Evolutionary conservation across 2,329 filamentous ascomycete species (phyloP).

Genomic region (Aplosporella prunicola): DNA sequence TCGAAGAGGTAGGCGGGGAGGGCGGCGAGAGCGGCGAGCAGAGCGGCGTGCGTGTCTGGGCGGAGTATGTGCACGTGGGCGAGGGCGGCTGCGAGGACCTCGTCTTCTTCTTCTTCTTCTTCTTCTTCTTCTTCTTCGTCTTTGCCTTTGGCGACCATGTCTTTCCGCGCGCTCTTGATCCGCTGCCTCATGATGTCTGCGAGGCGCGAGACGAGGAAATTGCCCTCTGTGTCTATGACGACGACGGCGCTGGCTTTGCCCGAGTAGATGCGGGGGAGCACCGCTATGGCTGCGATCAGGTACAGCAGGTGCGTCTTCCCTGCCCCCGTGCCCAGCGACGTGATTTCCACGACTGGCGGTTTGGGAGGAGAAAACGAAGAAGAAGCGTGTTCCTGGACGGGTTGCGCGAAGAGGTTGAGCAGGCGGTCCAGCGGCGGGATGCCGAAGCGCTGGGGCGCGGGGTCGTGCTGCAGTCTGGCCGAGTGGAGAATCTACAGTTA

Average conservation of each 20-base stretch:
- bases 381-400: neutral
- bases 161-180: constrained; percentile 11
- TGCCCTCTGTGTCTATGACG: constrained; percentile 47
- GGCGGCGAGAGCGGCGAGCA: constrained; percentile 40
- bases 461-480: no score
- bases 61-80: constrained; percentile 50
- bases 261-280: constrained; percentile 36
- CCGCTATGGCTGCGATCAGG: constrained; percentile 41
- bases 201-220: constrained; percentile 44
- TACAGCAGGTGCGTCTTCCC: constrained; percentile 54
- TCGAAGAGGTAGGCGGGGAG: constrained; percentile 44
- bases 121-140: constrained; percentile 13
- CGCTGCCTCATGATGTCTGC: constrained; percentile 25
- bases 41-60: constrained; percentile 41
- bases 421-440: constrained; percentile 39
- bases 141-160: constrained; percentile 8
- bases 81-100: constrained; percentile 33
- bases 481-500: no score
- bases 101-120: constrained; percentile 12
- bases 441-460: constrained; percentile 25
- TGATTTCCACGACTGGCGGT: constrained; percentile 43
- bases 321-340: constrained; percentile 39
- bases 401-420: constrained; percentile 15
- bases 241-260: constrained; percentile 44
- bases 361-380: constrained; percentile 9